phyloP scores from a whole-genome alignment of 306 rosid genomes.

The Sicyos edulis region DNA sequence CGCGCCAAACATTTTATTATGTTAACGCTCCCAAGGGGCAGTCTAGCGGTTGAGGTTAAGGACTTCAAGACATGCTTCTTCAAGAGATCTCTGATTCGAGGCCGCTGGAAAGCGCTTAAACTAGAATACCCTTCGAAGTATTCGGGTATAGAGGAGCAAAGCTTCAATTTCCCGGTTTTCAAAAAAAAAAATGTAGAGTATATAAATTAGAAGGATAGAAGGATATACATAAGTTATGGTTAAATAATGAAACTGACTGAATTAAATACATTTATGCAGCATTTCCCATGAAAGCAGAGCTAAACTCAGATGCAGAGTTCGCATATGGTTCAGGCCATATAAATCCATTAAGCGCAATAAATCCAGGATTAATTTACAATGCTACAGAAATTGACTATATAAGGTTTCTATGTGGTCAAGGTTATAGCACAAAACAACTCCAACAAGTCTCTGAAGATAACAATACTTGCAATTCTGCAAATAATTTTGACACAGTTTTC shows the following conservation, averaged over 20 bases:
- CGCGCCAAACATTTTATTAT: too few relatives aligned
- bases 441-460: conserved; percentile 18
- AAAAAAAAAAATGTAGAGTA: too few relatives aligned
- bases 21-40: too few relatives aligned
- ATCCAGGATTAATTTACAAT: conserved; percentile 27
- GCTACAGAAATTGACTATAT: conserved; percentile 17
- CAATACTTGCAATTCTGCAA: conserved; percentile 14
- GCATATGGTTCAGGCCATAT: conserved; percentile 22
- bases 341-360: conserved; percentile 3
- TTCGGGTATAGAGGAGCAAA: too few relatives aligned
- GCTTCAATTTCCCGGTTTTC: too few relatives aligned
- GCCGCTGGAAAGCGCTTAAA: too few relatives aligned
- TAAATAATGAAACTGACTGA: not conserved
- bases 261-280: conserved; percentile 3
- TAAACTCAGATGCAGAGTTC: conserved; percentile 22
- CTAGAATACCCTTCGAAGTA: too few relatives aligned
- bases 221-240: too few relatives aligned
- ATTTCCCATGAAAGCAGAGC: conserved; percentile 1
- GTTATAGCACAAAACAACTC: conserved; percentile 25
- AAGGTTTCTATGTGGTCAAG: conserved; percentile 29
- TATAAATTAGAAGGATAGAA: too few relatives aligned
- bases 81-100: too few relatives aligned
- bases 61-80: too few relatives aligned
- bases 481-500: not conserved
- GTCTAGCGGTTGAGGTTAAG: too few relatives aligned